Conservation (phyloP, 345 rosid species). For the Dovyalis caffra region DNA sequence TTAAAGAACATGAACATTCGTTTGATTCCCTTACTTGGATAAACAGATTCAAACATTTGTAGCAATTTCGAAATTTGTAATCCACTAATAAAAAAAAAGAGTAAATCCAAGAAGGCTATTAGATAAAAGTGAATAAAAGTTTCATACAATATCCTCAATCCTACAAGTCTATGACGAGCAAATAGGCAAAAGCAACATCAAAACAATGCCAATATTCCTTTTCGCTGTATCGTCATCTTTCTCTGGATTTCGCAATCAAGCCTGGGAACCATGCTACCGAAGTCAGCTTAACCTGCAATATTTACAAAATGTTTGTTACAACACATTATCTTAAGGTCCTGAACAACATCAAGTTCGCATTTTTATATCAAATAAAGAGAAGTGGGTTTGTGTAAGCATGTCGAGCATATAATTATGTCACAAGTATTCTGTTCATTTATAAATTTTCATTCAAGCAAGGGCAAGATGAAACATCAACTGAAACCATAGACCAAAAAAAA, state of each 20-base stretch:
- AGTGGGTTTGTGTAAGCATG: background rate
- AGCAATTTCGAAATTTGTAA: no score
- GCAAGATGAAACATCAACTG: background rate
- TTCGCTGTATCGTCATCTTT: background rate
- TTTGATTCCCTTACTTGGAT: no score
- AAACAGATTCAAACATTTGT: no score
- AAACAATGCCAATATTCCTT: background rate
- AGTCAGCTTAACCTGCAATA: slow-evolving; percentile 5
- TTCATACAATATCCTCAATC: background rate
- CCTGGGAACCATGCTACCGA: background rate
- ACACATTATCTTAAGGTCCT: background rate
- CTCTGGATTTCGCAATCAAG: background rate
- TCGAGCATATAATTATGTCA: background rate
- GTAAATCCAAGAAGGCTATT: background rate
- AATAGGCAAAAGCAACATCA: background rate
- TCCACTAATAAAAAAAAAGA: no score
- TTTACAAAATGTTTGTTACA: background rate
- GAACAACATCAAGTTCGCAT: background rate
- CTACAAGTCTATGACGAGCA: background rate
- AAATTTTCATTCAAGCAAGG: background rate
- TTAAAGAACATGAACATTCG: no score
- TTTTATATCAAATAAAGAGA: no score
- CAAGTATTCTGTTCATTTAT: background rate
- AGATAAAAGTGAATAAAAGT: background rate
- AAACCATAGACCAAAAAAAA: background rate